Conservation (phyloP, 176 grass and related monocot genomes). For the Olyra latifolia region DNA sequence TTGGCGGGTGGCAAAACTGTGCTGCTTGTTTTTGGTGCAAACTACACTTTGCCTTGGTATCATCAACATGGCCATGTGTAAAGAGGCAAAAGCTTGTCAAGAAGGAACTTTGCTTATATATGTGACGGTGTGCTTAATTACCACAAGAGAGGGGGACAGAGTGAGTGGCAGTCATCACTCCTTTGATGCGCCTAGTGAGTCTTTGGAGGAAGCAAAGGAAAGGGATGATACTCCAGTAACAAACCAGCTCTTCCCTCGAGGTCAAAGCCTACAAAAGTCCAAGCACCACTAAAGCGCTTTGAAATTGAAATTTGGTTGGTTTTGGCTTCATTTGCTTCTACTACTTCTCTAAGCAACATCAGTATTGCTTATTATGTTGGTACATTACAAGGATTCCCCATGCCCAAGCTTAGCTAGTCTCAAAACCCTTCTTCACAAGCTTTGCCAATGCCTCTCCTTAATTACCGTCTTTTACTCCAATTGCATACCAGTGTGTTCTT, state of each 20-base stretch:
- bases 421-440: too few relatives aligned
- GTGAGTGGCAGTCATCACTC: conserved; percentile 8
- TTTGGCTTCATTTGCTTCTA: background rate
- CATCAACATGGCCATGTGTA: conserved; percentile 16
- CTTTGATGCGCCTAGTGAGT: conserved; percentile 31
- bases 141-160: conserved; percentile 3
- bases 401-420: too few relatives aligned
- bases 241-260: conserved; percentile 24
- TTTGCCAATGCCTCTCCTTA: too few relatives aligned
- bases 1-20: background rate
- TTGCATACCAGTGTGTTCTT: too few relatives aligned
- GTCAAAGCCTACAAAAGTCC: conserved; percentile 60
- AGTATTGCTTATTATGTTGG: background rate
- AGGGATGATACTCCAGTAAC: background rate
- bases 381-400: too few relatives aligned
- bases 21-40: background rate
- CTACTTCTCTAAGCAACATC: background rate
- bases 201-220: conserved; percentile 40
- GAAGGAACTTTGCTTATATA: too few relatives aligned
- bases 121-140: too few relatives aligned
- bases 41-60: conserved; percentile 25
- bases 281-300: conserved; percentile 34
- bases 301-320: background rate
- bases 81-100: too few relatives aligned
- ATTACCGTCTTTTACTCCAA: too few relatives aligned